Conservation (phyloP, 352 stramenopile species). For the Phytophthora macrochlamydospora region DNA sequence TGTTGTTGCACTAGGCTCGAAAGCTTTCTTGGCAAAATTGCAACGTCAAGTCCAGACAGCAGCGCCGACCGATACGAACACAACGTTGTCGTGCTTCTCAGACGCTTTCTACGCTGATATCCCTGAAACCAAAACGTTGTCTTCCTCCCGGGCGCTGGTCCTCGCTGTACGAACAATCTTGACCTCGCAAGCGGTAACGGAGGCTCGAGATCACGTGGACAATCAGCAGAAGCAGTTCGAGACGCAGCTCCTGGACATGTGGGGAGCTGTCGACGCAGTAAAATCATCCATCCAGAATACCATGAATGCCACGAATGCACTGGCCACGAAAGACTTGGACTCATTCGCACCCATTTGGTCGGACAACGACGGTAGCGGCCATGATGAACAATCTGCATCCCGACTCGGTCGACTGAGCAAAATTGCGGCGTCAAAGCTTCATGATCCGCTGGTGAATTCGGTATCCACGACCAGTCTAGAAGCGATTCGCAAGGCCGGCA, state of each 20-base stretch:
- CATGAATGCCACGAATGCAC: constrained; percentile 15
- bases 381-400: constrained; percentile 31
- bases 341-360: constrained; percentile 32
- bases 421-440: constrained; percentile 25
- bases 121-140: constrained; percentile 22
- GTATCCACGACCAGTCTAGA: constrained; percentile 22
- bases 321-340: constrained; percentile 22
- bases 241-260: constrained; percentile 32
- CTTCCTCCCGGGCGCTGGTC: constrained; percentile 28
- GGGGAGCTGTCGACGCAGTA: constrained; percentile 30
- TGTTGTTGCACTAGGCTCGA: constrained; percentile 24
- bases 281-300: constrained; percentile 34
- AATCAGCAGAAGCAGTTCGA: constrained; percentile 32
- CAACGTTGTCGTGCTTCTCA: constrained; percentile 32
- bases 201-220: constrained; percentile 20
- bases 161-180: constrained; percentile 36
- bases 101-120: constrained; percentile 33
- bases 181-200: constrained; percentile 25
- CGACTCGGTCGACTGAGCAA: constrained; percentile 36
- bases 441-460: constrained; percentile 15
- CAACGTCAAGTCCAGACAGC: constrained; percentile 13
- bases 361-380: constrained; percentile 23
- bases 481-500: constrained; percentile 31
- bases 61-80: constrained; percentile 19
- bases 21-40: constrained; percentile 26